phyloP scores from a whole-genome alignment of 805 yeast genomes.

The Metschnikowia gruessii region DNA sequence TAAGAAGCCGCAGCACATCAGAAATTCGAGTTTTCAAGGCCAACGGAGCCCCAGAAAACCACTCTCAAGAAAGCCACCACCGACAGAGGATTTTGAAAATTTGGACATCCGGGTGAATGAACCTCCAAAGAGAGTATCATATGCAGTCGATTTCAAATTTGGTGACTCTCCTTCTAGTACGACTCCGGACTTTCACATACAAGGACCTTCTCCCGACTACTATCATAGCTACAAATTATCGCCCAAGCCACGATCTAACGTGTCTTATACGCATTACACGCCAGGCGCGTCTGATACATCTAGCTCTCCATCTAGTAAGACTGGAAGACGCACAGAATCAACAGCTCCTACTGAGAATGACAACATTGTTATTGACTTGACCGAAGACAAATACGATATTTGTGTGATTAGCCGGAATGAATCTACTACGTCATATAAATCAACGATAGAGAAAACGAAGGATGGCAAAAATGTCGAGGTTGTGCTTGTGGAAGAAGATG shows the following conservation, averaged over 20 bases:
- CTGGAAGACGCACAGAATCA: slow-evolving; percentile 26
- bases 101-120: slow-evolving; percentile 32
- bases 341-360: slow-evolving; percentile 33
- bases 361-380: slow-evolving; percentile 42
- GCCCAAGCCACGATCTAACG: not conserved
- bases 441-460: slow-evolving; percentile 37
- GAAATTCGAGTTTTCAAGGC: not conserved
- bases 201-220: slow-evolving; percentile 4
- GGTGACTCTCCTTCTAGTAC: slow-evolving; percentile 1
- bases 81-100: slow-evolving; percentile 2
- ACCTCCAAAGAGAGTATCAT: slow-evolving; percentile 37
- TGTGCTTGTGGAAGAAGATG: slow-evolving; percentile 41
- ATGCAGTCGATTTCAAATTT: slow-evolving; percentile 39
- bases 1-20: not conserved
- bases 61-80: not conserved
- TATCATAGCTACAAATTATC: not conserved
- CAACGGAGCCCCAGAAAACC: not conserved
- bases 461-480: slow-evolving; percentile 43
- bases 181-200: slow-evolving; percentile 4
- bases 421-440: slow-evolving; percentile 36
- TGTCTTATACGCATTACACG: not conserved
- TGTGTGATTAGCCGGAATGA: slow-evolving; percentile 36
- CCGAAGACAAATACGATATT: slow-evolving; percentile 39
- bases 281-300: slow-evolving; percentile 17
- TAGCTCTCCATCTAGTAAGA: slow-evolving; percentile 33